Evolutionary conservation across 139 green algal genomes (phyloP), one percentile per base, ranked within the genome.

Genomic region (Volvox africanus): DNA sequence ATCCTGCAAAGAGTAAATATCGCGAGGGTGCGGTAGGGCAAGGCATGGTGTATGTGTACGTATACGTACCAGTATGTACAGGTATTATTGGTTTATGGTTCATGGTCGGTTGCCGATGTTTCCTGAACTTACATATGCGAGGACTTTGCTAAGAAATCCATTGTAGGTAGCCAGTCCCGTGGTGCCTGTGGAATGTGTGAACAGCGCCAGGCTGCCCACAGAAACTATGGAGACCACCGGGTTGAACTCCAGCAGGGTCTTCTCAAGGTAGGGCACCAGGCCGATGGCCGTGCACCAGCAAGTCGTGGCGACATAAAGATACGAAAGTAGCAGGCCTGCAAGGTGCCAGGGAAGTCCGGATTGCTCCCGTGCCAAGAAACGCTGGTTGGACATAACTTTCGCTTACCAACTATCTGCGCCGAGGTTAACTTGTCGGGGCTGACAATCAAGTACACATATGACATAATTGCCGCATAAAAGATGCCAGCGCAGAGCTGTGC

Each of bases 201-300:
- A 86, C 21, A 91, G 61, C 16, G 87, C 75, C 26, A 86, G 26
- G 32, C 35, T 67, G 76, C 61, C 76, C 11, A 91, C 87, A 1
- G 76, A 85, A 1, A 44, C 83, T n/a, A 26, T n/a, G 18, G 88
- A 91, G 6, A 92, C 82, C 5, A 92, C 65, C 0, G 67, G 36
- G 62, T 77, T 86, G 80, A 87, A 92, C 24, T 89, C 82, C 33
- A 91, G 79, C 20, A 94, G 77, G 0, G 87, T 33, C 37, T 80
- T 90, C 19, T 91, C 82, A 26, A 94, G 88, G 68, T 86, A 89
- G 13, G 92, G 92, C 24, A 94, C 77, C 33, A 94, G 88, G 0
- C 61, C 77, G 28, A 88, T 77, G 26, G 82, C 86, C 33, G 77
- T 91, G 67, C 62, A 80, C 92, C 92, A 92, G 69, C 82, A 87